These are phyloP conservation scores for Hortiboletus campestris DNA, from an alignment of 768 basidiomycete genomes.

Conservation along the genomic window DNA sequence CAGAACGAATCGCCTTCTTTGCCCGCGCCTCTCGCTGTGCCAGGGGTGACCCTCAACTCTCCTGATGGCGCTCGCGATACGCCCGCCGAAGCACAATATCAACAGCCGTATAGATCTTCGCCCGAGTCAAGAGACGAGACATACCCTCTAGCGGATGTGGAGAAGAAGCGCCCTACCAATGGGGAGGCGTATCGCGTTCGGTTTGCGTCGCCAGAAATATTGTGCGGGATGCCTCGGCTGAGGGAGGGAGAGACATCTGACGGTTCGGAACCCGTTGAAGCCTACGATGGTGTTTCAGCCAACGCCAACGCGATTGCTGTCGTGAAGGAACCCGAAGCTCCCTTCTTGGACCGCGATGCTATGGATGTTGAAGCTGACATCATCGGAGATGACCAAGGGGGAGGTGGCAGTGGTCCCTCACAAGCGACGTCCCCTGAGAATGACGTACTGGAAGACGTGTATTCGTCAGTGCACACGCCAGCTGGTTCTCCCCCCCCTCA, in stretches of 20 bases:
- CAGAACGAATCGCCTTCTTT: slow-evolving; percentile 16
- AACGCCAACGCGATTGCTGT: background rate
- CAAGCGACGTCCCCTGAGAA: background rate
- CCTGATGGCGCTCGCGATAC: slow-evolving; percentile 22
- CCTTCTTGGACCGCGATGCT: slow-evolving; percentile 3
- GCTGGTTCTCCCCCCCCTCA: slow-evolving; percentile 2
- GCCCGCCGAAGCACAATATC: slow-evolving; percentile 21
- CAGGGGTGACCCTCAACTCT: slow-evolving; percentile 5
- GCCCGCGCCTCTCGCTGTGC: slow-evolving; percentile 2
- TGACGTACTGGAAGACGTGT: background rate
- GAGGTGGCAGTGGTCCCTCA: background rate
- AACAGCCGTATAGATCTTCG: slow-evolving; percentile 16
- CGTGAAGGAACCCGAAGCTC: background rate
- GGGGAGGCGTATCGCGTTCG: slow-evolving; percentile 26
- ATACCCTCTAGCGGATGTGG: background rate
- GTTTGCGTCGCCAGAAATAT: slow-evolving; percentile 33
- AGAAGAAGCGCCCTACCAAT: slow-evolving; percentile 8
- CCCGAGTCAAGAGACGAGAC: slow-evolving; percentile 10
- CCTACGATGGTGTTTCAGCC: background rate
- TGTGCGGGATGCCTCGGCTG: slow-evolving; percentile 14
- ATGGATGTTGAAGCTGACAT: slow-evolving; percentile 24
- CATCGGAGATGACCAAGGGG: slow-evolving; percentile 1
- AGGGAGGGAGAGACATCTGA: background rate
- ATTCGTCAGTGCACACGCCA: background rate
- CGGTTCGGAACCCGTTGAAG: background rate